Evolutionary conservation across 169 alveolate genomes (phyloP).

Genomic region (Plasmodium gallinaceum): DNA sequence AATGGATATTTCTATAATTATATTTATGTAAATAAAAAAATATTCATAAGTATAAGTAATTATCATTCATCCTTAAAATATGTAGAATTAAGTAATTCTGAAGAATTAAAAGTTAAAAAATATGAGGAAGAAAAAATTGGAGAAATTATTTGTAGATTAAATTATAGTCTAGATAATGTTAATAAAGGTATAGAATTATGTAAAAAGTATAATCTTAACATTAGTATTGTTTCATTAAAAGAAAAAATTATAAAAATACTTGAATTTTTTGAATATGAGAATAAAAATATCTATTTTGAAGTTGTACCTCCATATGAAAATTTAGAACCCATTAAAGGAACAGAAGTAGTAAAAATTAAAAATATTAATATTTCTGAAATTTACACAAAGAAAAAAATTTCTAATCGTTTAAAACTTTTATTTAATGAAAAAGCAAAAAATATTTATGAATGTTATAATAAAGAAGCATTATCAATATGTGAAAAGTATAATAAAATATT

Average conservation of each 20-base stretch:
- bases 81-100: slow-evolving; percentile 13
- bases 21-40: slow-evolving; percentile 25
- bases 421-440: slow-evolving; percentile 52
- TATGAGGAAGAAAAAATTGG: slow-evolving; percentile 66
- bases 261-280: slow-evolving; percentile 60
- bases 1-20: slow-evolving; percentile 49
- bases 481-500: slow-evolving; percentile 12
- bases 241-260: slow-evolving; percentile 19
- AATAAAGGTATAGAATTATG: slow-evolving; percentile 44
- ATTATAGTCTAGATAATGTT: slow-evolving; percentile 47
- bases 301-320: slow-evolving; percentile 53
- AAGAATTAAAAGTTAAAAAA: slow-evolving; percentile 37
- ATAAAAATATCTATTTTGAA: slow-evolving; percentile 66
- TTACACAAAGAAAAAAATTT: slow-evolving; percentile 49
- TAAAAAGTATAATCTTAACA: slow-evolving; percentile 22
- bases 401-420: slow-evolving; percentile 27
- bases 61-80: slow-evolving; percentile 59
- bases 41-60: slow-evolving; percentile 55
- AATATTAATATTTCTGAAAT: slow-evolving; percentile 35
- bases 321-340: slow-evolving; percentile 35
- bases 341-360: slow-evolving; percentile 38
- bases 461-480: slow-evolving; percentile 1
- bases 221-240: slow-evolving; percentile 20
- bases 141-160: slow-evolving; percentile 57
- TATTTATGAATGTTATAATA: slow-evolving; percentile 26